Conservation (phyloP, 2,329 filamentous ascomycete species). For the Parastagonospora nodorum region DNA sequence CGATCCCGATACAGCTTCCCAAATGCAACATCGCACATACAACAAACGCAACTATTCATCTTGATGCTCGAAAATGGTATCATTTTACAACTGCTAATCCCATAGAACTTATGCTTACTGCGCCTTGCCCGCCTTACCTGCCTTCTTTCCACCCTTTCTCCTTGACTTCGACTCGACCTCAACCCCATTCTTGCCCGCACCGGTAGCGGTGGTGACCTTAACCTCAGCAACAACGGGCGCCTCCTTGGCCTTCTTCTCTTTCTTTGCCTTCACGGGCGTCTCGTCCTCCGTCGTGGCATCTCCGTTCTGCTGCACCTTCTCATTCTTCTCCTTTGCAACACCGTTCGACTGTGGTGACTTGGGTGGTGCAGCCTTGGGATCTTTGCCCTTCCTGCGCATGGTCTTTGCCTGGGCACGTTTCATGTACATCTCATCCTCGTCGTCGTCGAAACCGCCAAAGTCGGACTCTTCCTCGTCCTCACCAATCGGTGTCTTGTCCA, state of each 20-base stretch:
- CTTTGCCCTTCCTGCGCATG: slow-evolving; percentile 54
- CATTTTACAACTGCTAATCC: background rate
- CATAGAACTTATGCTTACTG: background rate
- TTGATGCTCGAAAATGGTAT: background rate
- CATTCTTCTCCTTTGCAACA: background rate
- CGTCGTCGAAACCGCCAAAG: slow-evolving; percentile 57
- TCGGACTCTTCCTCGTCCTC: slow-evolving; percentile 48
- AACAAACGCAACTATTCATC: no score
- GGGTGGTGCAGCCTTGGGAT: slow-evolving; percentile 47
- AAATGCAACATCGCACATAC: no score
- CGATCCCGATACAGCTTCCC: no score
- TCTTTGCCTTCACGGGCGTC: background rate
- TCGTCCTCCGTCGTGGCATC: background rate
- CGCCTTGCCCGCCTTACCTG: slow-evolving; percentile 23
- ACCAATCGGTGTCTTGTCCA: slow-evolving; percentile 73
- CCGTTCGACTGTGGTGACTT: slow-evolving; percentile 22
- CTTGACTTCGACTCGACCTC: slow-evolving; percentile 19
- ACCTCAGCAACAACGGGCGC: background rate
- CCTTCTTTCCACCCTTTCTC: slow-evolving; percentile 28
- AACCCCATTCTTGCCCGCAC: slow-evolving; percentile 12
- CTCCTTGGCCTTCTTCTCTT: slow-evolving; percentile 17
- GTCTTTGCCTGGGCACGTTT: slow-evolving; percentile 51
- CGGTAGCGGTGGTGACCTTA: slow-evolving; percentile 9
- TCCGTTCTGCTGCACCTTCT: background rate
- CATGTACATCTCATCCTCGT: slow-evolving; percentile 56